Evolutionary conservation across 2,329 filamentous ascomycete species (phyloP).

Genomic region (Albophoma yamanashiensis): DNA sequence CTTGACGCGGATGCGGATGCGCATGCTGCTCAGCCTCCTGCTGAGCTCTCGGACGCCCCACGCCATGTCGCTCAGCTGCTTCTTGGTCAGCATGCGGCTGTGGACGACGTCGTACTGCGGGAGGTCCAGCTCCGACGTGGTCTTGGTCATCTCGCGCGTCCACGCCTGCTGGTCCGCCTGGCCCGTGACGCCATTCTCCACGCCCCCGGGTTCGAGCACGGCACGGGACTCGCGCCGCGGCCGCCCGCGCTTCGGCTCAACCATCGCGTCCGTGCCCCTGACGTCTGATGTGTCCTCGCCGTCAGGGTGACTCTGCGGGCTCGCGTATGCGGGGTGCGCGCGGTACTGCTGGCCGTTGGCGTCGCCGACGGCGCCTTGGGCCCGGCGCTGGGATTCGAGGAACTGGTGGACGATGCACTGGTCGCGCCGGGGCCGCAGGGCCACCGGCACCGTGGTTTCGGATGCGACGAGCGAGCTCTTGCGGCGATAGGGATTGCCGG

Average conservation of each 20-base stretch:
- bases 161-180: conserved; percentile 48
- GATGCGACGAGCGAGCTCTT: conserved; percentile 53
- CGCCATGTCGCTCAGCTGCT: conserved; percentile 92
- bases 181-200: conserved; percentile 32
- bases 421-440: conserved; percentile 22
- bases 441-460: conserved; percentile 29
- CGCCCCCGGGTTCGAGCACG: conserved; percentile 27
- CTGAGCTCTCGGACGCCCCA: conserved; percentile 89
- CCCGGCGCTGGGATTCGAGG: conserved; percentile 43
- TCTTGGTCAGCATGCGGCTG: conserved; percentile 81
- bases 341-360: conserved; percentile 15
- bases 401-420: conserved; percentile 58
- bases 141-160: conserved; percentile 36
- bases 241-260: conserved; percentile 11
- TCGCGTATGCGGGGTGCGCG: conserved; percentile 17
- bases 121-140: conserved; percentile 29
- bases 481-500: conserved; percentile 48
- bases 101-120: conserved; percentile 28
- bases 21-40: conserved; percentile 73
- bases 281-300: conserved; percentile 7
- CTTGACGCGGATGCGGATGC: conserved; percentile 69
- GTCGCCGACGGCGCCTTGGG: conserved; percentile 15
- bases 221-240: conserved; percentile 12
- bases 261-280: conserved; percentile 9
- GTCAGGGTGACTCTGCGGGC: conserved; percentile 7